These are phyloP conservation scores for Histomonas meleagridis DNA, from an alignment of 208 protist genomes.

Conservation along the genomic window DNA sequence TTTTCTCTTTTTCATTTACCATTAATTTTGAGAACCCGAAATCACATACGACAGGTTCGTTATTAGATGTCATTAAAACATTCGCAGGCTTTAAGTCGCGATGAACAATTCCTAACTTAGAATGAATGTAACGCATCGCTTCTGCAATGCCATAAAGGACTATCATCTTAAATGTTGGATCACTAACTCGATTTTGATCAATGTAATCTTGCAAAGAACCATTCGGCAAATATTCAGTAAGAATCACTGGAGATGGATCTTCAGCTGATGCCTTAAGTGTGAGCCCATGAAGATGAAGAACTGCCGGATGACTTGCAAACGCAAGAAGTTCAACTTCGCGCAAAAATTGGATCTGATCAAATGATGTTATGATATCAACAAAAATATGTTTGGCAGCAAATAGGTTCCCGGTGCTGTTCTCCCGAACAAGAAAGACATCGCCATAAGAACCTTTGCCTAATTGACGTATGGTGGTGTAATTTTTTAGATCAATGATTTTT, in stretches of 20 bases:
- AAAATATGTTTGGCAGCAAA: not conserved
- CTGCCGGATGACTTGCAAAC: not conserved
- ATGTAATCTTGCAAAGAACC: not conserved
- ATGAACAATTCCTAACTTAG: not conserved
- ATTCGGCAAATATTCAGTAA: not conserved
- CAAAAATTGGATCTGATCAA: not conserved
- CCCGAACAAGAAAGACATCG: not conserved
- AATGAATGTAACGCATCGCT: not conserved
- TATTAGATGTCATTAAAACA: not conserved
- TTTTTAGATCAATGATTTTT: not conserved
- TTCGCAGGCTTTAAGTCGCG: not conserved
- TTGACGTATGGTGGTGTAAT: not conserved
- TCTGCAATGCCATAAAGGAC: not conserved
- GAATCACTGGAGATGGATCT: not conserved
- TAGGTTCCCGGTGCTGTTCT: not conserved
- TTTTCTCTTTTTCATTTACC: not conserved
- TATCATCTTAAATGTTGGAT: not conserved
- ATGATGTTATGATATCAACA: not conserved
- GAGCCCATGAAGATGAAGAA: not conserved
- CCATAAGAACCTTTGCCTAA: not conserved
- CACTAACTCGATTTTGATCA: not conserved
- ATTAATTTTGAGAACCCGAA: not conserved
- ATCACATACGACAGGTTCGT: not conserved
- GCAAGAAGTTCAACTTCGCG: not conserved
- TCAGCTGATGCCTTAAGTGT: not conserved